Conservation (phyloP, 1,284 basidiomycete species). For the Mycena citricolor region DNA sequence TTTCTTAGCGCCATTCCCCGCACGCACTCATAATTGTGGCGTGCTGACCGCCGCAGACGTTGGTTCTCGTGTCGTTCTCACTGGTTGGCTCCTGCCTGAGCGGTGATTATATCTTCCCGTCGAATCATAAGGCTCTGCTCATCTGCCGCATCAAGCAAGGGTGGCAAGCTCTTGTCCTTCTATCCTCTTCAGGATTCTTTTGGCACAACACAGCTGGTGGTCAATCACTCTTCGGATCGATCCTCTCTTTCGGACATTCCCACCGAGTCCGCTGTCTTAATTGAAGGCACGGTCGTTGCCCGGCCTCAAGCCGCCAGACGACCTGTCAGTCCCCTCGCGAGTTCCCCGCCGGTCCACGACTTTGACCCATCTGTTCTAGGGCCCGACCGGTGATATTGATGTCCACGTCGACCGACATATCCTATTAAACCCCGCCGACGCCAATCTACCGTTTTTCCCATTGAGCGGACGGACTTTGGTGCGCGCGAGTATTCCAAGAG, state of each 20-base stretch:
- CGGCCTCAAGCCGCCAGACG: conserved; percentile 65
- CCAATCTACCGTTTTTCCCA: conserved; percentile 77
- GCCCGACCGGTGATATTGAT: conserved; percentile 74
- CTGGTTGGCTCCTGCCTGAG: conserved; percentile 77
- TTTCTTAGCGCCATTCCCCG: conserved; percentile 56
- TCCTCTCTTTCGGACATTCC: conserved; percentile 58
- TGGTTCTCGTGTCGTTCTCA: conserved; percentile 63
- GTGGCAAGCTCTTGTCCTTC: conserved; percentile 68
- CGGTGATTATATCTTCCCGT: conserved; percentile 50
- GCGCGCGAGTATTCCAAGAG: conserved; percentile 32
- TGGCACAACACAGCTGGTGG: conserved; percentile 78
- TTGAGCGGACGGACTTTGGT: conserved; percentile 74
- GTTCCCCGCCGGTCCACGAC: conserved; percentile 20
- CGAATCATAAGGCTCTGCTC: conserved; percentile 32
- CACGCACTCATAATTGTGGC: conserved; percentile 66
- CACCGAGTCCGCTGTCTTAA: conserved; percentile 73
- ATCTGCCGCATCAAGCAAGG: conserved; percentile 54
- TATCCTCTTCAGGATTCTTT: conserved; percentile 77
- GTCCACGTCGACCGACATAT: conserved; percentile 70
- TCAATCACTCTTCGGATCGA: conserved; percentile 42
- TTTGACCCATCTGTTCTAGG: conserved; percentile 37
- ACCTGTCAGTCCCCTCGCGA: conserved; percentile 40
- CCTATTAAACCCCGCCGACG: conserved; percentile 77
- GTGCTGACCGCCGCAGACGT: conserved; percentile 55
- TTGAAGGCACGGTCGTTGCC: conserved; percentile 67